A percentile compares a stretch with the other conserved stretches of the same genome.
These are phyloP conservation scores for Zelonia costaricensis DNA, from an alignment of 208 protist species.

Conservation along the genomic window DNA sequence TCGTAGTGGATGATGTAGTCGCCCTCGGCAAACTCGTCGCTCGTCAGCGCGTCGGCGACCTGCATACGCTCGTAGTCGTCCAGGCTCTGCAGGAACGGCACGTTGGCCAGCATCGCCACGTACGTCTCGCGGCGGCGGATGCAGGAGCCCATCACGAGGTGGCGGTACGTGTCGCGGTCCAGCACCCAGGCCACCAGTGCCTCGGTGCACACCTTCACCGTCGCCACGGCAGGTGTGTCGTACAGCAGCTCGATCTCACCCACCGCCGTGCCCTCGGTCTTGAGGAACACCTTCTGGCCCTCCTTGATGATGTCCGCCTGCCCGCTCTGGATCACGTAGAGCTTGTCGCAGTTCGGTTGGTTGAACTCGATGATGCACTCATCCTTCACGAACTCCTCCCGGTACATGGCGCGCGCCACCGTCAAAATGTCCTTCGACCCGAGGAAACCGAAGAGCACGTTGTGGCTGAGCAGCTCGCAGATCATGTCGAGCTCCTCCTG, in stretches of 20 bases:
- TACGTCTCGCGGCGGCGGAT: constrained; percentile 86
- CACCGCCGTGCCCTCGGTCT: constrained; percentile 84
- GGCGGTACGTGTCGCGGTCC: constrained; percentile 91
- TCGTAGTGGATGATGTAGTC: constrained; percentile 90
- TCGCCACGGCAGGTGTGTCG: constrained; percentile 84
- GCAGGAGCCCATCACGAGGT: constrained; percentile 88
- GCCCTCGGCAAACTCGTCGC: constrained; percentile 70
- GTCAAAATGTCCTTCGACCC: constrained; percentile 63
- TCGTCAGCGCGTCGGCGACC: constrained; percentile 86
- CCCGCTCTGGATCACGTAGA: constrained; percentile 88
- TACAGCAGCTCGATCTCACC: constrained; percentile 92
- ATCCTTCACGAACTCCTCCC: constrained; percentile 66
- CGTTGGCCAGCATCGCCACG: constrained; percentile 68
- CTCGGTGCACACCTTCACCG: constrained; percentile 80
- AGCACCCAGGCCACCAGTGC: constrained; percentile 83
- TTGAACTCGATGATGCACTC: constrained; percentile 81
- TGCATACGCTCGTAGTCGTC: constrained; percentile 88
- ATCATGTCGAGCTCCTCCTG: constrained; percentile 79
- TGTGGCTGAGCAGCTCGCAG: constrained; percentile 72
- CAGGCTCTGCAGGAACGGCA: constrained; percentile 80
- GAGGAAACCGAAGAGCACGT: constrained; percentile 90
- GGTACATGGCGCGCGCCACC: constrained; percentile 83
- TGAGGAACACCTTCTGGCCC: constrained; percentile 88
- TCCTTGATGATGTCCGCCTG: constrained; percentile 88
- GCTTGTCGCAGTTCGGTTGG: constrained; percentile 71